Evolutionary conservation across 192 early-diverging fungal species (phyloP).

Genomic region (Coemansia sp.): DNA sequence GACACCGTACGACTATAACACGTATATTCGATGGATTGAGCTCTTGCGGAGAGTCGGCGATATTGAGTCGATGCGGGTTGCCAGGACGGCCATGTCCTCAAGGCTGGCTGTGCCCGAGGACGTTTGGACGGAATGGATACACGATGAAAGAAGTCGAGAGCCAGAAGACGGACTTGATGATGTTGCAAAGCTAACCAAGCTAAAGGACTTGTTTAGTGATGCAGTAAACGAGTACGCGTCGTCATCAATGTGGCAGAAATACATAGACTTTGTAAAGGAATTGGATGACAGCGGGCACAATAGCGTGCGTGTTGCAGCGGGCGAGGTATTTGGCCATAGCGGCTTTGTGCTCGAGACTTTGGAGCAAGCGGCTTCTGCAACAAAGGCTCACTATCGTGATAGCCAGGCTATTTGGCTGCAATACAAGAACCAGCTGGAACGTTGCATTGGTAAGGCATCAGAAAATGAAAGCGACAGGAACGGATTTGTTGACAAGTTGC

Average conservation of each 20-base stretch:
- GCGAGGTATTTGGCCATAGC: slow-evolving; percentile 15
- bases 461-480: background rate
- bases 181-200: slow-evolving; percentile 1
- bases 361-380: slow-evolving; percentile 29
- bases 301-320: slow-evolving; percentile 16
- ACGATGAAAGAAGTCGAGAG: slow-evolving; percentile 14
- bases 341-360: slow-evolving; percentile 13
- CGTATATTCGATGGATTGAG: slow-evolving; percentile 38
- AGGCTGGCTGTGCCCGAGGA: slow-evolving; percentile 32
- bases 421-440: slow-evolving; percentile 28
- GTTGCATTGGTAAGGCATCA: background rate
- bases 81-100: slow-evolving; percentile 28
- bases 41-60: slow-evolving; percentile 33
- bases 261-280: slow-evolving; percentile 21
- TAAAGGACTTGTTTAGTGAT: slow-evolving; percentile 19
- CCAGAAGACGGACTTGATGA: slow-evolving; percentile 1
- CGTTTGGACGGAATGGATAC: slow-evolving; percentile 29
- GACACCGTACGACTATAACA: slow-evolving; percentile 37
- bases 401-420: slow-evolving; percentile 31
- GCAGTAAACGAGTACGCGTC: slow-evolving; percentile 23
- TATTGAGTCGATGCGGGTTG: slow-evolving; percentile 36
- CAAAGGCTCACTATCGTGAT: slow-evolving; percentile 16
- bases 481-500: slow-evolving; percentile 1
- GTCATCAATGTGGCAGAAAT: slow-evolving; percentile 33
- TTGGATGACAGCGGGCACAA: slow-evolving; percentile 6